Evolutionary conservation across 2,329 filamentous ascomycete genomes (phyloP).

Genomic region (Zasmidium angulare): DNA sequence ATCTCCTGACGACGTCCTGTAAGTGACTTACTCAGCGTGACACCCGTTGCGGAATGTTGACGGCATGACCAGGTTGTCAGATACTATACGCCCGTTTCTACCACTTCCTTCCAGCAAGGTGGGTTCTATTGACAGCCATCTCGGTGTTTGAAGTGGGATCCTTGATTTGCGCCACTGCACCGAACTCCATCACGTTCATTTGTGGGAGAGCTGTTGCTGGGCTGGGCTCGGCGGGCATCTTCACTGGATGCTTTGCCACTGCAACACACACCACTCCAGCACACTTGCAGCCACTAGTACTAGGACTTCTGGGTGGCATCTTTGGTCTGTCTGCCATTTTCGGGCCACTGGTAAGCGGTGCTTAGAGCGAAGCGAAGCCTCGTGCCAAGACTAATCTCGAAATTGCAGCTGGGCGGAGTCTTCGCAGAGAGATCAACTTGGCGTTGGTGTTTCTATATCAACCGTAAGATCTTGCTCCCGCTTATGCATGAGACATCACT

Average conservation of each 20-base stretch:
- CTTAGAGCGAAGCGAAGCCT: no score
- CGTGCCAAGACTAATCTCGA: no score
- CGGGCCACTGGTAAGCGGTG: constrained; percentile 51
- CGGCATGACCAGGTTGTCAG: constrained; percentile 40
- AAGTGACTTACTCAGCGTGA: constrained; percentile 44
- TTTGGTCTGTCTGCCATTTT: constrained; percentile 46
- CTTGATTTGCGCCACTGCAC: constrained; percentile 50
- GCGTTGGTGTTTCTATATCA: constrained; percentile 46
- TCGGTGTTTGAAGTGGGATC: constrained; percentile 48
- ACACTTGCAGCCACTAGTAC: constrained; percentile 33
- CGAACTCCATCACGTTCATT: constrained; percentile 51
- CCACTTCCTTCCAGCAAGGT: constrained; percentile 45
- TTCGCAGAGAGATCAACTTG: constrained; percentile 48
- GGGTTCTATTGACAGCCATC: constrained; percentile 40
- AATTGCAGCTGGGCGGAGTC: constrained; percentile 54
- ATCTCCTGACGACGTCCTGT: constrained; percentile 29
- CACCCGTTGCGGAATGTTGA: constrained; percentile 22
- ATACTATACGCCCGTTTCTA: constrained; percentile 43
- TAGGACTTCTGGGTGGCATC: constrained; percentile 38
- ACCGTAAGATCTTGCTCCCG: constrained; percentile 23
- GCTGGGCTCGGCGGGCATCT: constrained; percentile 52
- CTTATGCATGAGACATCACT: no score
- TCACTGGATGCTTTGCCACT: constrained; percentile 39
- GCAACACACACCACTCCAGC: constrained; percentile 19
- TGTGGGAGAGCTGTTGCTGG: constrained; percentile 54